phyloP scores from a whole-genome alignment of 192 early-diverging fungal genomes.

The Phycomyces blakesleeanus region DNA sequence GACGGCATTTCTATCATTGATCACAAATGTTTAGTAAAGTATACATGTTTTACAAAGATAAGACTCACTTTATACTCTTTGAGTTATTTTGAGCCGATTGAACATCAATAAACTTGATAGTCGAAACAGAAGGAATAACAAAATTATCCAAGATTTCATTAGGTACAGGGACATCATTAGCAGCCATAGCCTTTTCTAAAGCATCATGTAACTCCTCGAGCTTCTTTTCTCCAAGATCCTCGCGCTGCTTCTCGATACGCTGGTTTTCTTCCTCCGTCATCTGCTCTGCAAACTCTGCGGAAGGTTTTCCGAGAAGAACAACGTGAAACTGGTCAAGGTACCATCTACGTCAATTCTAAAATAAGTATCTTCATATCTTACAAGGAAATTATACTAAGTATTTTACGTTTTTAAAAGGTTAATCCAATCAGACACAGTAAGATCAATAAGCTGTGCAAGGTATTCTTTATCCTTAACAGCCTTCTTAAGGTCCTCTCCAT shows the following conservation, averaged over 20 bases:
- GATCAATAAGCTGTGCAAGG: constrained; percentile 38
- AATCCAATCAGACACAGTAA: constrained; percentile 44
- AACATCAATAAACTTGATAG: constrained; percentile 51
- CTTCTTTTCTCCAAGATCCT: constrained; percentile 41
- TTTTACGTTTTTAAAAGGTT: constrained; percentile 44
- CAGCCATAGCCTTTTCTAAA: constrained; percentile 43
- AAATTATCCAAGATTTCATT: constrained; percentile 53
- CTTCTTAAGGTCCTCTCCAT: constrained; percentile 44
- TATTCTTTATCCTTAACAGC: constrained; percentile 42
- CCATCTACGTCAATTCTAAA: constrained; percentile 28
- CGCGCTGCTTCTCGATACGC: constrained; percentile 47
- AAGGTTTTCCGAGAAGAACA: constrained; percentile 51
- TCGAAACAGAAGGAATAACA: constrained; percentile 46
- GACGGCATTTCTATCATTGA: constrained; percentile 43
- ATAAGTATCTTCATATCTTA: background rate
- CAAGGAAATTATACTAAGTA: background rate
- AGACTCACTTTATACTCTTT: too few species aligned
- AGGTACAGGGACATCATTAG: constrained; percentile 52
- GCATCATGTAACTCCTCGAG: constrained; percentile 44
- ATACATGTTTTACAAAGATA: too few species aligned
- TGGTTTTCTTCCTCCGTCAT: constrained; percentile 45
- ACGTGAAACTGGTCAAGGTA: constrained; percentile 42
- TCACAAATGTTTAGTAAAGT: background rate
- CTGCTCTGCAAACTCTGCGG: constrained; percentile 48
- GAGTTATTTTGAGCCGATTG: constrained; percentile 38